A percentile compares a stretch with the other conserved stretches of the same genome.
Conservation (phyloP, 75 land plant genomes). For the Pinus taeda region DNA sequence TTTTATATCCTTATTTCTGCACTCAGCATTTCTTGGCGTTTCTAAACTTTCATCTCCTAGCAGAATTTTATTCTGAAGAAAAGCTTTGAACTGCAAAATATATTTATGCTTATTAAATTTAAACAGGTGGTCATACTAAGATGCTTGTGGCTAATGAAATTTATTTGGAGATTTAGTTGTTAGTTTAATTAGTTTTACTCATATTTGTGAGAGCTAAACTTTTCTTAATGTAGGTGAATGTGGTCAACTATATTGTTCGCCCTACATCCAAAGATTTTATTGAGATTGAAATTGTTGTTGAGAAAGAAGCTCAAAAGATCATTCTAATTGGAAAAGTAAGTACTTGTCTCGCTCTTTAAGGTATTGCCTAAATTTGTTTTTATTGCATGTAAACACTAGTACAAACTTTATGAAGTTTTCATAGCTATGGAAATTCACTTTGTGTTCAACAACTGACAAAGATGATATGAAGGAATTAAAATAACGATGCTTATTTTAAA, state of each 20-base stretch:
- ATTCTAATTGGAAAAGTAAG: slow-evolving; percentile 89
- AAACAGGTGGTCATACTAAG: background rate
- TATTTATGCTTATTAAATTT: background rate
- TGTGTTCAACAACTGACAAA: no score
- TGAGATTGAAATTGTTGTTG: slow-evolving; percentile 86
- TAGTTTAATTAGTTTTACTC: background rate
- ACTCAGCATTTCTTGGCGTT: background rate
- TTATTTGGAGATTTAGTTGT: background rate
- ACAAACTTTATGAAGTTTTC: no score
- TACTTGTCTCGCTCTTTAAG: no score
- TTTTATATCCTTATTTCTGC: background rate
- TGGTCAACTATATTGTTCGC: slow-evolving; percentile 69
- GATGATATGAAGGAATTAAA: no score
- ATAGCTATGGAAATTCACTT: no score
- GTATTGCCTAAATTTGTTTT: no score
- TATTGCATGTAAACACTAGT: no score
- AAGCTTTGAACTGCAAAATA: background rate
- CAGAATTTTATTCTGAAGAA: background rate
- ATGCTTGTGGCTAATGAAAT: background rate
- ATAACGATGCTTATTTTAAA: no score
- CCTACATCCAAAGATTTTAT: slow-evolving; percentile 84
- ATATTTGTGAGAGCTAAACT: background rate
- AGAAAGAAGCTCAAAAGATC: slow-evolving; percentile 83
- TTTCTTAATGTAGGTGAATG: slow-evolving; percentile 67
- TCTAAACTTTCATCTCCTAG: background rate